Evolutionary conservation across 2,329 filamentous ascomycete genomes (phyloP).

Genomic region (Cadophora gregata): DNA sequence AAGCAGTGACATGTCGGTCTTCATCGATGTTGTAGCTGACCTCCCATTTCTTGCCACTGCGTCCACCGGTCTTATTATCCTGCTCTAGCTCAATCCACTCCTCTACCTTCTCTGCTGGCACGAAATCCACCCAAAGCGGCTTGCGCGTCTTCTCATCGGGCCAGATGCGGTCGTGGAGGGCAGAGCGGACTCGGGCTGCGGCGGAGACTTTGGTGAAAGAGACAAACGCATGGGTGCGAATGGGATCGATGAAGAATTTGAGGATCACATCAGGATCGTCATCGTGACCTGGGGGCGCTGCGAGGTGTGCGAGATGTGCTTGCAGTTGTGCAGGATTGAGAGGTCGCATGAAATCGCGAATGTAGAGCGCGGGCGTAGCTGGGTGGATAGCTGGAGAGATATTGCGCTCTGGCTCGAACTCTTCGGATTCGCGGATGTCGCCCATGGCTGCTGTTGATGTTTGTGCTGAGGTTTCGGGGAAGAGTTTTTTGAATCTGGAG

Average conservation of each 20-base stretch:
- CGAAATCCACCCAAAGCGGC: constrained; percentile 85
- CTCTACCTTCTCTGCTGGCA: constrained; percentile 75
- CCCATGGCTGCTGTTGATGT: constrained; percentile 25
- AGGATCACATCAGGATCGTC: constrained; percentile 62
- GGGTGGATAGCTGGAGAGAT: constrained; percentile 68
- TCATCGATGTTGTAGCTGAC: constrained; percentile 69
- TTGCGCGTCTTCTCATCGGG: constrained; percentile 86
- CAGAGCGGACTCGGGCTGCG: constrained; percentile 77
- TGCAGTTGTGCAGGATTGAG: constrained; percentile 72
- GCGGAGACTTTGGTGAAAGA: constrained; percentile 71
- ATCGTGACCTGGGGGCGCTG: constrained; percentile 60
- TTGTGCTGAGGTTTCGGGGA: constrained; percentile 29
- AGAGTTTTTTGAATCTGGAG: constrained; percentile 56
- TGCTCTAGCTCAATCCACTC: constrained; percentile 78
- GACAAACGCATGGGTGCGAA: constrained; percentile 88
- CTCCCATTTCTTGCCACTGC: constrained; percentile 67
- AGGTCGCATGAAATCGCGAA: constrained; percentile 88
- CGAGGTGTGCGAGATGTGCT: constrained; percentile 72
- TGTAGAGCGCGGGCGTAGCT: constrained; percentile 81
- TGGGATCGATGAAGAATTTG: constrained; percentile 79
- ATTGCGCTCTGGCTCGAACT: constrained; percentile 38
- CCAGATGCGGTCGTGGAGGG: constrained; percentile 82
- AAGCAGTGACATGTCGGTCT: constrained; percentile 60
- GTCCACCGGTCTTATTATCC: constrained; percentile 49
- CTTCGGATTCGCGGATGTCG: constrained; percentile 29